Base-by-base conservation (phyloP, 768 basidiomycete species). In the Crepidotus variabilis region DNA sequence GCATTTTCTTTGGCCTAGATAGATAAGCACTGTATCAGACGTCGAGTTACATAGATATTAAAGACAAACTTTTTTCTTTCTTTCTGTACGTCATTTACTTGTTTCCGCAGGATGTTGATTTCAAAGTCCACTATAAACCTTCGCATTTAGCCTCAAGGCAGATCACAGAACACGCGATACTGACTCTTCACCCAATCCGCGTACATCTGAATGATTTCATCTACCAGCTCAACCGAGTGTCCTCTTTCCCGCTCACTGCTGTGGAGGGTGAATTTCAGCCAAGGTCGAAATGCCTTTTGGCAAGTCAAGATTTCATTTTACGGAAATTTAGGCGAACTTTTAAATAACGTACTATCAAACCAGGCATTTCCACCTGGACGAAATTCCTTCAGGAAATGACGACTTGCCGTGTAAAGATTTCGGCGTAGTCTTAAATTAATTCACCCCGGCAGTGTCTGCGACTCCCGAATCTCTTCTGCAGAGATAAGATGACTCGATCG, bases 141-240 rank as follows among this genome's bases (percentile, higher is more conserved):
- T 21, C 1, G 18, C 9, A 36, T 24, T 32, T 16, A 9, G 35
- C n/a, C 9, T 18, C n/a, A 24, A 5, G 49, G 1, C 10, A 47
- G 14, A 9, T n/a, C 47, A 36, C 32, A 8, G 46, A 46, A 43
- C 16, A 2, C 49, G 45, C 47, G 55, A 33, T 24, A 83, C 92
- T 68, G 69, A 97, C 97, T 86, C 72, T 93, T 91, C 52, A 93
- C 92, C 94, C 95, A 98, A 62, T 94, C 90, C 9, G 81, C 72
- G 66, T 98, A 97, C 85, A 95, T 86, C 66, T 84, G 83, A 57
- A 98, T 86, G 57, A 98, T 83, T 70, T 98, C 93, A 71, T 98
- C 94, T 14, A 98, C 95, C 62, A 97, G 70, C 70, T 94, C 95
- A 51, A 92, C 91, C 20, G 90, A 81, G 55, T 93, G 87, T 9